Base-by-base conservation (phyloP, 1,284 basidiomycete genomes). In the Entoloma clypeatum region DNA sequence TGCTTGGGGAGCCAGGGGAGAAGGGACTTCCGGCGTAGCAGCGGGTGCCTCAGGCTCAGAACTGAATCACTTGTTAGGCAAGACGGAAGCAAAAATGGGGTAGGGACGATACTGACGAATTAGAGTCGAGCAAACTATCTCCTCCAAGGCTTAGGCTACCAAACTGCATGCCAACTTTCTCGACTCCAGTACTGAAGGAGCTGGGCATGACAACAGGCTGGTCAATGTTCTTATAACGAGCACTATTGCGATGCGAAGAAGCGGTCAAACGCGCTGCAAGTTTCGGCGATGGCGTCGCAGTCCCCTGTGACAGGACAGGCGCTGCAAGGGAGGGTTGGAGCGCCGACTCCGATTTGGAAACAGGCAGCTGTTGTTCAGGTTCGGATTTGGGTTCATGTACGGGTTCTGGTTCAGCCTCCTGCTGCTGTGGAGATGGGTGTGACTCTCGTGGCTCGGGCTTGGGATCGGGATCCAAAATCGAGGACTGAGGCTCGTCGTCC, bases 91-190 rank as follows among this genome's bases (percentile, higher is more conserved):
- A 56, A 18, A 59, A 39, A 13, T 22, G 41, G 1, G 11, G 26
- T 44, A 17, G 7, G 14, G 35, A 29, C 16, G 33, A 19, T 4
- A 68, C 75, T 55, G 55, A 78, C 76, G 68, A 52, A 47, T 63
- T 65, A 22, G 67, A 49, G 39, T 81, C 77, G 19, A 78, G 52
- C 26, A 67, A 53, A 40, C 73, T 74, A 38, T 86, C 83, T 11
- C 79, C 81, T 27, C 76, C 78, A 23, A 89, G 68, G 58, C 75
- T 81, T 49, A 89, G 63, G 58, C 84, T 87, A 27, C 86, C 86
- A 53, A 89, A 89, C 54, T 88, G 86, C 86, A 89, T 86, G 34
- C 85, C 86, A 36, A 87, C 64, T 58, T 83, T 86, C 59, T 87
- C 83, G 19, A 83, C 52, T 18, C 71, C 71, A 7, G 72, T 59